Evolutionary conservation across 257 asterid genomes (phyloP), one percentile per base, ranked within the genome.

Genomic region (Primulina tabacum): DNA sequence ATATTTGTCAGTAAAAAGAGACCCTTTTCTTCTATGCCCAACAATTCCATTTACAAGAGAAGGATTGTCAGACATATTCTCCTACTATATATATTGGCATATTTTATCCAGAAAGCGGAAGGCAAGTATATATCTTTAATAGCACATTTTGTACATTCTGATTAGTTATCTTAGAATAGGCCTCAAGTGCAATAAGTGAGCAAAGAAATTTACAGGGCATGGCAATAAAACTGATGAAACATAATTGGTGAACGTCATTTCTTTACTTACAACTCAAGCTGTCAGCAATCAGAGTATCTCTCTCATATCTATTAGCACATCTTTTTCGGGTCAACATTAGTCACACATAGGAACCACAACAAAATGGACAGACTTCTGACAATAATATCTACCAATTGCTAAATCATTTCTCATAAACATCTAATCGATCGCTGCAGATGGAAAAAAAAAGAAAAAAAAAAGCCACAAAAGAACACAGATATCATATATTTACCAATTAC

Each of bases 211-310:
- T 16, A 66, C 59, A 72, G 56, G 52, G 7, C 67, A 66, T 6
- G 47, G 8, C 62, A 55, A 62, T 21, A 62, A 40, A 58, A 65
- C 17, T 43, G 58, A 59, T 21, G 68, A 34, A 43, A 29, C 38
- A 68, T 62, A 35, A 24, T 34, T 74, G 34, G 37, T 76, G 67
- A 63, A 37, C 40, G 11, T 67, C 12, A 28, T 66, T 78, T 61
- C 82, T 67, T 78, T 76, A 82, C 83, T 83, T 78, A 83, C 82
- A 83, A 65, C 81, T 77, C 82, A 73, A 78, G 77, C 84, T 70
- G 87, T 82, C 77, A 81, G 89, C 80, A 71, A 77, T 73, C 82
- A 70, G 47, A 75, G 60, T 37, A 72, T 71, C 75, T 69, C 72
- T 69, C 72, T 32, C 75, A 80, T 66, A 82, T 76, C 73, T 60